Evolutionary conservation across 2,329 filamentous ascomycete genomes (phyloP).

Genomic region (Neopestalotiopsis clavispora): DNA sequence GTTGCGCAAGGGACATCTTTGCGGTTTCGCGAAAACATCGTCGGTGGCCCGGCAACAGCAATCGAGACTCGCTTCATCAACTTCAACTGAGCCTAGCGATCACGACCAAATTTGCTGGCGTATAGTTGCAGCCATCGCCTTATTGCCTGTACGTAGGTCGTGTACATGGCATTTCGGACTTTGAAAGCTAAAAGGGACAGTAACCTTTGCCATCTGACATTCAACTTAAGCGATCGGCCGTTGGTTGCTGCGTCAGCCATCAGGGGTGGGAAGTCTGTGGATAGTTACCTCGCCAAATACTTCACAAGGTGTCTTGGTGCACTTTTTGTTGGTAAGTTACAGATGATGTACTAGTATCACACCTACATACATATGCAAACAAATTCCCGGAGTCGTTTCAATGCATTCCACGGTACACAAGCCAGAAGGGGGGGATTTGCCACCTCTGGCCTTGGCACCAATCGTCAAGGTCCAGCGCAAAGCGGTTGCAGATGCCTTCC

Average conservation of each 20-base stretch:
- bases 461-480: background rate
- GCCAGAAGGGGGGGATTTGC: background rate
- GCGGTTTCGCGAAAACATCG: background rate
- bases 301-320: background rate
- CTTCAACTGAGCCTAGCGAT: background rate
- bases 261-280: background rate
- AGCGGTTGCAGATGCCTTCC: background rate
- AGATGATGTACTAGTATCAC: background rate
- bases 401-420: slow-evolving; percentile 2
- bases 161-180: background rate
- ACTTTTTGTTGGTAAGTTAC: background rate
- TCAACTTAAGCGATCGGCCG: background rate
- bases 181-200: background rate
- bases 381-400: background rate
- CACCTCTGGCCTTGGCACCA: slow-evolving; percentile 1
- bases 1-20: background rate
- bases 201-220: background rate
- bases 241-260: background rate
- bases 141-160: background rate
- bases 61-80: background rate
- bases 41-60: background rate
- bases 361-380: background rate
- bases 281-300: background rate
- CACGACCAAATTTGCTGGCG: background rate
- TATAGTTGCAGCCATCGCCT: background rate